A percentile compares a stretch with the other conserved stretches of the same genome.
phyloP scores from a whole-genome alignment of 2,329 filamentous ascomycete genomes.

The Penicillium sp. region DNA sequence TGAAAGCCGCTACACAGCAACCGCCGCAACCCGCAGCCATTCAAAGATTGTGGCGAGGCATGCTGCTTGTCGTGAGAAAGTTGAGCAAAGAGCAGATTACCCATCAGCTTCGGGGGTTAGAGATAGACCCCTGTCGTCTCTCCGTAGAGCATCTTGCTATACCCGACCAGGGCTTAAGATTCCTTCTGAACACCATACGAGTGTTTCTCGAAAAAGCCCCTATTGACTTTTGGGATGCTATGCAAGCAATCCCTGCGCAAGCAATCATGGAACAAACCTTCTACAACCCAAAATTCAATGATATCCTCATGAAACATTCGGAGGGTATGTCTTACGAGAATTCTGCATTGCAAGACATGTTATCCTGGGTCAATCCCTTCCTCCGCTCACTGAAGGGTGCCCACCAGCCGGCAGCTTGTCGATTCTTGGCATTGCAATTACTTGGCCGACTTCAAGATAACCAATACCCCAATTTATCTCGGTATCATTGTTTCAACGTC shows the following conservation, averaged over 20 bases:
- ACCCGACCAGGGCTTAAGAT: conserved; percentile 60
- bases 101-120: conserved; percentile 72
- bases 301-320: conserved; percentile 50
- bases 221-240: conserved; percentile 80
- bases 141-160: conserved; percentile 64
- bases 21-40: conserved; percentile 54
- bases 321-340: conserved; percentile 52
- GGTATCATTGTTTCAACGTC: conserved; percentile 46
- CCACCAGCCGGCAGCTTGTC: conserved; percentile 74
- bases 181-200: conserved; percentile 67
- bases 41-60: conserved; percentile 73
- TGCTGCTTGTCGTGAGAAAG: conserved; percentile 67
- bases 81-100: conserved; percentile 71
- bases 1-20: conserved; percentile 59
- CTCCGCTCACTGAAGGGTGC: conserved; percentile 71
- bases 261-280: conserved; percentile 82
- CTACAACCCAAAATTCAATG: conserved; percentile 63
- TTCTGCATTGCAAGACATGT: conserved; percentile 59
- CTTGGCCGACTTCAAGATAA: conserved; percentile 55
- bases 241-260: conserved; percentile 74
- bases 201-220: conserved; percentile 70
- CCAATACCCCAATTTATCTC: conserved; percentile 41
- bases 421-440: conserved; percentile 71
- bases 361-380: conserved; percentile 75
- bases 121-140: conserved; percentile 62